Evolutionary conservation across 192 early-diverging fungal genomes (phyloP).

Genomic region (Coemansia sp.): DNA sequence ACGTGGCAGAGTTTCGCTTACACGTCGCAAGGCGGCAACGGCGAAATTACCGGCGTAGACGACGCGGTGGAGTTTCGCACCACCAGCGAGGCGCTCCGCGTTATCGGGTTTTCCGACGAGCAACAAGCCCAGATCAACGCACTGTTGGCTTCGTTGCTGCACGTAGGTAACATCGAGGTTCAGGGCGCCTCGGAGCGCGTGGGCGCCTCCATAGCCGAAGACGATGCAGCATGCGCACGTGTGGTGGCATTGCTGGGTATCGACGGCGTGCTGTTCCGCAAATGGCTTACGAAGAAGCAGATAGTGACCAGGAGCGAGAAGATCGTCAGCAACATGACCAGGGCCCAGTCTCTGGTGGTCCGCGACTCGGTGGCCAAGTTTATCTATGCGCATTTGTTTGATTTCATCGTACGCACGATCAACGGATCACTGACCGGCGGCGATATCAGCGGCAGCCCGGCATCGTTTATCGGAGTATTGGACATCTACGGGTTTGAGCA

Average conservation of each 20-base stretch:
- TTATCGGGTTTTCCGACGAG: constrained; percentile 80
- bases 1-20: constrained; percentile 82
- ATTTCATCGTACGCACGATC: constrained; percentile 91
- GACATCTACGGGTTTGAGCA: constrained; percentile 99
- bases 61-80: constrained; percentile 90
- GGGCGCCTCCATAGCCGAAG: constrained; percentile 73
- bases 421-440: constrained; percentile 72
- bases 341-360: constrained; percentile 72
- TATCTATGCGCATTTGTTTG: constrained; percentile 93
- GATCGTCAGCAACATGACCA: constrained; percentile 79
- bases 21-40: constrained; percentile 82
- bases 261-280: constrained; percentile 77
- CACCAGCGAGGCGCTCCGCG: constrained; percentile 82
- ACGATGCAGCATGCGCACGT: constrained; percentile 70
- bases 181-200: constrained; percentile 61
- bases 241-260: constrained; percentile 80
- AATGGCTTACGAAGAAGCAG: constrained; percentile 95
- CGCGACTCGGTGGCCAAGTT: constrained; percentile 96
- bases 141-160: constrained; percentile 88
- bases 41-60: constrained; percentile 83
- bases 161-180: constrained; percentile 94
- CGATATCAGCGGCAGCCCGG: constrained; percentile 22
- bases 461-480: constrained; percentile 94
- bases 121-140: constrained; percentile 89
- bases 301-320: constrained; percentile 90